Conservation (phyloP, 306 rosid species). For the Oemleria cerasiformis region DNA sequence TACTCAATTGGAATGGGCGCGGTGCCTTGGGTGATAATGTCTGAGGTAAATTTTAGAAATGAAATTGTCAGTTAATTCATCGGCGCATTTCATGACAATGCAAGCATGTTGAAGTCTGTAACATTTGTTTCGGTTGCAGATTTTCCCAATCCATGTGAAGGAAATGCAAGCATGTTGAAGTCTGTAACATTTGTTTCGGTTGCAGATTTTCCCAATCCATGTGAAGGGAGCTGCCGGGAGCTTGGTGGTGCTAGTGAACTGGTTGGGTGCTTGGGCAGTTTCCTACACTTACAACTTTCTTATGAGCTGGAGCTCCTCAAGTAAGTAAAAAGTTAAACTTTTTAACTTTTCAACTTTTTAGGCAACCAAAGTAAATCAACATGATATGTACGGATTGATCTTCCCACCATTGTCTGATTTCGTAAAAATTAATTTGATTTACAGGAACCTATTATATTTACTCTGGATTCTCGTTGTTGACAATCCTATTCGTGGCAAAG, state of each 20-base stretch:
- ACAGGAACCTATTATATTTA: slow-evolving; percentile 73
- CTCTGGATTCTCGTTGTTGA: slow-evolving; percentile 57
- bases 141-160: slow-evolving; percentile 76
- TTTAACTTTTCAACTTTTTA: too few relatives aligned
- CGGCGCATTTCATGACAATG: background rate
- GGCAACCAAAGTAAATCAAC: too few relatives aligned
- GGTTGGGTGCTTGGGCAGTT: slow-evolving; percentile 86
- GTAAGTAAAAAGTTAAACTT: slow-evolving; percentile 36
- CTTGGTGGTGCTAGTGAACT: slow-evolving; percentile 64
- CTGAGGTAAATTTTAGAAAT: slow-evolving; percentile 62
- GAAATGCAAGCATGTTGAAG: slow-evolving; percentile 20
- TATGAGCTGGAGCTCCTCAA: slow-evolving; percentile 72
- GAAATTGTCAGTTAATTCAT: background rate
- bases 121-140: slow-evolving; percentile 44
- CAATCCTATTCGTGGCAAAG: slow-evolving; percentile 66
- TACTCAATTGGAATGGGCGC: slow-evolving; percentile 79
- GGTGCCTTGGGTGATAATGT: slow-evolving; percentile 92
- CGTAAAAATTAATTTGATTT: slow-evolving; percentile 17
- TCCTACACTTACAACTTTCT: slow-evolving; percentile 79
- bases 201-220: slow-evolving; percentile 76
- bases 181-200: background rate
- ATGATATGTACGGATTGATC: background rate
- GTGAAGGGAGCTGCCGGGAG: slow-evolving; percentile 82
- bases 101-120: background rate
- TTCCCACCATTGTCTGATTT: too few relatives aligned